Evolutionary conservation across 257 asterid genomes (phyloP), one percentile per base, ranked within the genome.

Genomic region (Orobanche coerulescens): DNA sequence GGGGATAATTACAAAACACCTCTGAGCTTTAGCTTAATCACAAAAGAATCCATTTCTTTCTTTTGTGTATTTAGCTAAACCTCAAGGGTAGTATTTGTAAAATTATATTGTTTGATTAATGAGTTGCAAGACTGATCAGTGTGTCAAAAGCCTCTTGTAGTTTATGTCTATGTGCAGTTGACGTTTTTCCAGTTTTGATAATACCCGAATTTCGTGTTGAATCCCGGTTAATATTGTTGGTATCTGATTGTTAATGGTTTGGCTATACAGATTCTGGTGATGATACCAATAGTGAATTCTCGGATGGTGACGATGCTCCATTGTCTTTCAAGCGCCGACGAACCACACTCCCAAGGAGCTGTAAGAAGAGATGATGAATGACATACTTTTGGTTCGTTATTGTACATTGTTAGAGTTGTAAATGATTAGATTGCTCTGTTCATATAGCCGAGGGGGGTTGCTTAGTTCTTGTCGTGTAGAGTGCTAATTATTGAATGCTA

Each of bases 301-400:
- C 64, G 39, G 71, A 43, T 10, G 71, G 34, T 10, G 53, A 50
- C 1, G 64, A 28, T 25, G n/a, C 1, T 1, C 40, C 0, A 31
- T 50, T n/a, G 23, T 0, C 46, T 9, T 11, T 5, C 7, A 76
- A 69, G 74, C 71, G 73, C 28, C 36, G 0, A n/a, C 70, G 76
- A 15, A 22, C 20, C 22, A 9, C 36, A 20, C 74, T 24, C 6
- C 63, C 68, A 0, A 77, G 82, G 69, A 47, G 19, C 59, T 69
- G 79, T 54, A 77, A 73, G 73, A 68, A 48, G 58, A 30, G 42
- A 1, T 34, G 53, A 60, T 5, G 23, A n/a, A 5, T 43, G 23
- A 19, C 4, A 9, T 46, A 10, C 24, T 5, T 39, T 39, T 12
- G 11, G 44, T 39, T 39, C 15, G 44, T n/a, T 10, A 1, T 4